Conservation (phyloP, 202 grass and related monocot genomes). For the Zoysia matrella region DNA sequence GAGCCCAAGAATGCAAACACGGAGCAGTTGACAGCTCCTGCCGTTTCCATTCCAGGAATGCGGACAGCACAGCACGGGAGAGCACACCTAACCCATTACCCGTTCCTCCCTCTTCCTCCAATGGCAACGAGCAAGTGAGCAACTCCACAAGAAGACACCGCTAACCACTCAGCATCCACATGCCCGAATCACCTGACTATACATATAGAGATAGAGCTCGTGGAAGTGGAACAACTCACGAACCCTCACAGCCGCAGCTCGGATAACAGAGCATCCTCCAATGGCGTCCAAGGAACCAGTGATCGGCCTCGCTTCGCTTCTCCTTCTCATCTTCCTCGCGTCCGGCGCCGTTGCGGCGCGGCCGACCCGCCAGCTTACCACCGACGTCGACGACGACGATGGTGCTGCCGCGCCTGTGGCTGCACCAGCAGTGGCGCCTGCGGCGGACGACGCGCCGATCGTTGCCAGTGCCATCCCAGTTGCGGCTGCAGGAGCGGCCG, state of each 20-base stretch:
- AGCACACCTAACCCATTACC: slow-evolving; percentile 38
- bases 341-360: slow-evolving; percentile 27
- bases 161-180: slow-evolving; percentile 17
- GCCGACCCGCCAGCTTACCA: slow-evolving; percentile 14
- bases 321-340: slow-evolving; percentile 24
- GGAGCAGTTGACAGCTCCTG: neutral
- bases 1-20: neutral
- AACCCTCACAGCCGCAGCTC: neutral
- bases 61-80: neutral
- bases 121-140: slow-evolving; percentile 33
- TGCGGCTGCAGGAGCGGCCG: neutral
- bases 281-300: slow-evolving; percentile 29
- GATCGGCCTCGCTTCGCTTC: neutral
- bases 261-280: neutral
- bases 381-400: neutral
- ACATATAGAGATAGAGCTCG: neutral
- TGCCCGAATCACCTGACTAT: neutral
- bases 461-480: slow-evolving; percentile 15
- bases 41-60: neutral
- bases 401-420: neutral
- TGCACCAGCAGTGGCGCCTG: neutral
- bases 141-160: slow-evolving; percentile 11
- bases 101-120: too few species aligned
- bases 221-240: neutral
- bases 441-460: slow-evolving; percentile 16